These are phyloP conservation scores for Talaromyces borbonicus DNA, from an alignment of 495 filamentous ascomycete genomes.

Conservation along the genomic window DNA sequence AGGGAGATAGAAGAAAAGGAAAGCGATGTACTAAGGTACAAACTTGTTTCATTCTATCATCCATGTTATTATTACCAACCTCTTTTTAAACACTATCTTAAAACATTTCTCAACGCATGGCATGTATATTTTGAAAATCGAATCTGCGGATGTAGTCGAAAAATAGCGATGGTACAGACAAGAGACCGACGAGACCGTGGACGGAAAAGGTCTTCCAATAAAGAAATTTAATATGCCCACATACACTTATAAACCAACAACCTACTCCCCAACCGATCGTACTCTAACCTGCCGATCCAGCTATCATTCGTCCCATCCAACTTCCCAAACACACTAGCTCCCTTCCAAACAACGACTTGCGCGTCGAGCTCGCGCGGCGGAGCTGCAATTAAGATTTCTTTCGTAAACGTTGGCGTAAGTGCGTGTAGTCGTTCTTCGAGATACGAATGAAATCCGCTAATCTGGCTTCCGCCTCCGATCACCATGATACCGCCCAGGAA, in stretches of 20 bases:
- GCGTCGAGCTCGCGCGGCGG: slow-evolving; percentile 89
- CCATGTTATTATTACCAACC: not conserved
- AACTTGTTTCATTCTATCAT: not conserved
- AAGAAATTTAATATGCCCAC: slow-evolving; percentile 51
- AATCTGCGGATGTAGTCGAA: not conserved
- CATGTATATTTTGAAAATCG: not conserved
- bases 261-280: slow-evolving; percentile 74
- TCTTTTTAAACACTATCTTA: not conserved
- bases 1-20: not conserved
- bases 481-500: slow-evolving; percentile 94
- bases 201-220: too few species aligned
- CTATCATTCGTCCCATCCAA: slow-evolving; percentile 76
- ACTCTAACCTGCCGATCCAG: slow-evolving; percentile 84
- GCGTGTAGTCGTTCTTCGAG: slow-evolving; percentile 71
- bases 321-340: slow-evolving; percentile 94
- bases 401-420: slow-evolving; percentile 57
- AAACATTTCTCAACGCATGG: not conserved
- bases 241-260: slow-evolving; percentile 80
- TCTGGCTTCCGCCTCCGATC: slow-evolving; percentile 79
- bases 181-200: too few species aligned
- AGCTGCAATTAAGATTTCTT: slow-evolving; percentile 78
- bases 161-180: too few species aligned
- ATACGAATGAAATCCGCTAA: slow-evolving; percentile 60
- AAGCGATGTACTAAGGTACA: slow-evolving; percentile 2
- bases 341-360: slow-evolving; percentile 95